Percentiles rank a stretch among this genome's conserved stretches.
Evolutionary conservation across 129 eudicot species (phyloP).

Genomic region (Tagetes patula): DNA sequence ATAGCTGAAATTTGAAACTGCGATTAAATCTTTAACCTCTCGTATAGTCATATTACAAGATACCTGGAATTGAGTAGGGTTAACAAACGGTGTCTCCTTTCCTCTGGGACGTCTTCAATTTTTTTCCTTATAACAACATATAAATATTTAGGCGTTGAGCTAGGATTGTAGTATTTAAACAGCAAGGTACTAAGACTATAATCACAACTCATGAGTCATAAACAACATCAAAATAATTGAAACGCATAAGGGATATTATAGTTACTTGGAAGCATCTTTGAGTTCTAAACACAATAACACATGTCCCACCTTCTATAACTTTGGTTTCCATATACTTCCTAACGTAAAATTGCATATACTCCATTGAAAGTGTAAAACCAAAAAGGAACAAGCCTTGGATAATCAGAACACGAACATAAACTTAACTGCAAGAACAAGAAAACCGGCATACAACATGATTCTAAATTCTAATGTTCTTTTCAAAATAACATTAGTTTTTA

Average conservation of each 20-base stretch:
- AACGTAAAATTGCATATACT: neutral
- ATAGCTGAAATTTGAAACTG: neutral
- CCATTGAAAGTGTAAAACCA: neutral
- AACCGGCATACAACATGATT: neutral
- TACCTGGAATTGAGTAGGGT: conserved; percentile 66
- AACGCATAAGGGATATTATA: neutral
- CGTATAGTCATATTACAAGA: neutral
- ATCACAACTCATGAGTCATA: conserved; percentile 7
- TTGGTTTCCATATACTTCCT: conserved; percentile 9
- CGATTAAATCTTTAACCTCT: neutral
- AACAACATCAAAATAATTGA: conserved; percentile 7
- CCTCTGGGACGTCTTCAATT: conserved; percentile 77
- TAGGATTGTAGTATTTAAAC: neutral
- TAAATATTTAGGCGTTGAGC: neutral
- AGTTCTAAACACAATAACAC: conserved; percentile 12
- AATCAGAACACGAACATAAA: neutral
- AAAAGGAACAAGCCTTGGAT: neutral
- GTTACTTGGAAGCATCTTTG: conserved; percentile 2
- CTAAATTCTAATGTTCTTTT: neutral
- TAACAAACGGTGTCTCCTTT: conserved; percentile 65
- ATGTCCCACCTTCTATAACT: neutral
- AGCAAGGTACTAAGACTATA: neutral
- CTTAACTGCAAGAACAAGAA: neutral
- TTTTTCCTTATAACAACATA: conserved; percentile 58
- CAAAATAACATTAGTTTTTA: neutral